Base-by-base conservation (phyloP, 345 rosid genomes). In the Psidium guajava region DNA sequence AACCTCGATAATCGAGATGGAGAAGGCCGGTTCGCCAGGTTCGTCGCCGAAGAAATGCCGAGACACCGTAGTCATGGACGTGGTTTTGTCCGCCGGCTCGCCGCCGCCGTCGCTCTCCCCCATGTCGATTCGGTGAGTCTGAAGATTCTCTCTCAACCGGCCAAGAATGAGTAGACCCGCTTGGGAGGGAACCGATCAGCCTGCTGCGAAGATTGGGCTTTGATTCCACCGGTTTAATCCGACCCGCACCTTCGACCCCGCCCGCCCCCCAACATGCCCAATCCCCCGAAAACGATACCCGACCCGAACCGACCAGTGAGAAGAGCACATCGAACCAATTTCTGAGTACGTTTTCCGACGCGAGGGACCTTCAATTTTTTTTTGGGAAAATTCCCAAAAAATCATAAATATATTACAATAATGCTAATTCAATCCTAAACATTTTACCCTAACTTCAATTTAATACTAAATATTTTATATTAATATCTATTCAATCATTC, bases 1-100 rank as follows among this genome's bases (percentile, higher is more conserved):
- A 75, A 94, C 98, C 98, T 96, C 99, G 42, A 94, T 88, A n/a
- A 94, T 87, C 25, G 98, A 93, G 21, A 96, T 27, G 21, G 93
- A 91, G 88, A 93, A 84, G 13, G 89, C 90, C 18, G 89, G 87
- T 84, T 88, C 85, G 25, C 89, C 96, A 24, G 75, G 89, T 27
- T 89, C 89, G 84, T 73, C 90, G 74, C 90, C 88, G 82, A 92
- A 96, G 74, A 28, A 52, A 84, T 95, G 98, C 83, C 85, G 91
- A 81, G 97, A 95, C 21, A 91, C 75, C 18, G 93, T 91, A 73
- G 86, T 88, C 96, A 92, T 92, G 14, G 77, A 69, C 44, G 83
- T 24, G 50, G 81, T 51, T 20, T 81, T 32, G 40, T 84, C 54
- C 51, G 21, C 40, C 47, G 47, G 81, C 12, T 81, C 88, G 24